Percentiles rank a stretch among this genome's conserved stretches.
Conservation (phyloP, 495 filamentous ascomycete species). For the Lasiosphaeria miniovina region DNA sequence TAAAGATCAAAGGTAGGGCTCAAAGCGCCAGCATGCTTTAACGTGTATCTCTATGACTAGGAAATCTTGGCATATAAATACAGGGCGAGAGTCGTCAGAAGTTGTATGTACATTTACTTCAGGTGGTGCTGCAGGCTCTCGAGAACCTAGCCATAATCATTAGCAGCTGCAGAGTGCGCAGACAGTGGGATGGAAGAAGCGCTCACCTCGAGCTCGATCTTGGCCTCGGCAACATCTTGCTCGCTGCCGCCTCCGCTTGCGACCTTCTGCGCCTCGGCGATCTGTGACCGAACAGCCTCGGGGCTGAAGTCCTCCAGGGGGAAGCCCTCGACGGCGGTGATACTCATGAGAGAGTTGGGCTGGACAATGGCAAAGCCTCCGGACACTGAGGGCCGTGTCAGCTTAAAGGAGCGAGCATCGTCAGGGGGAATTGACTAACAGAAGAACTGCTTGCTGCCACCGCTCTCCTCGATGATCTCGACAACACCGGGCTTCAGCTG, state of each 20-base stretch:
- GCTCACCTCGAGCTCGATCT: constrained; percentile 93
- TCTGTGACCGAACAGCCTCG: constrained; percentile 75
- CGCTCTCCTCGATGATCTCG: constrained; percentile 91
- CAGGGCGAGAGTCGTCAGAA: constrained; percentile 22
- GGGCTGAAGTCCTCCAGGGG: constrained; percentile 92
- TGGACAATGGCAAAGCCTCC: constrained; percentile 97
- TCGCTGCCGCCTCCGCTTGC: constrained; percentile 86
- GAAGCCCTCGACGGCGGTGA: constrained; percentile 96
- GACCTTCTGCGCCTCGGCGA: constrained; percentile 93
- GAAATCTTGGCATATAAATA: constrained; percentile 34
- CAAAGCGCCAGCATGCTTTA: constrained; percentile 19
- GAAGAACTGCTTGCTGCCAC: constrained; percentile 94
- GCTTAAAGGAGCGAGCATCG: constrained; percentile 6
- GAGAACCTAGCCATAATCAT: constrained; percentile 28
- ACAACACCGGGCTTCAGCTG: constrained; percentile 95
- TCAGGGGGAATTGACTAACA: constrained; percentile 55
- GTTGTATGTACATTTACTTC: constrained; percentile 55
- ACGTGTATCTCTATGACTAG: constrained; percentile 29
- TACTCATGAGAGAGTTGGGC: constrained; percentile 89
- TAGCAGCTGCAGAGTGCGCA: constrained; percentile 5
- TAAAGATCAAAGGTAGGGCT: constrained; percentile 1
- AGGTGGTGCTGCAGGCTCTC: constrained; percentile 68
- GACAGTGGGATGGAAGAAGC: background rate
- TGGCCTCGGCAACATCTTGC: constrained; percentile 96
- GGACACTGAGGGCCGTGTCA: constrained; percentile 60